phyloP scores from a whole-genome alignment of 2,329 filamentous ascomycete species.

The Cordyceps cateniannulata region DNA sequence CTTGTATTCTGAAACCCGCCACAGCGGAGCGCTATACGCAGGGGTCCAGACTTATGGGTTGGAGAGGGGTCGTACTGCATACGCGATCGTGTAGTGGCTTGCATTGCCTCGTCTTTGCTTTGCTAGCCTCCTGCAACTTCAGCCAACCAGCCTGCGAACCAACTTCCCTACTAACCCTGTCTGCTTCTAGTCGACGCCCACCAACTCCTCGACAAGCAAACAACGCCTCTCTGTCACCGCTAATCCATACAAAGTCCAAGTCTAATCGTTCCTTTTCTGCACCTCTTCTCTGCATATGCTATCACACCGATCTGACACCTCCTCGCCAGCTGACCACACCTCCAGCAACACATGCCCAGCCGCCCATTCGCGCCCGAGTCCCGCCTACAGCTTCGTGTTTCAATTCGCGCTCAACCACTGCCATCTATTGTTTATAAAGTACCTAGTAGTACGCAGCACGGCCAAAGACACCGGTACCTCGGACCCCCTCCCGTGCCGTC shows the following conservation, averaged over 20 bases:
- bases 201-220: neutral
- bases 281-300: neutral
- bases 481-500: constrained; percentile 27
- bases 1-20: constrained; percentile 10
- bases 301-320: neutral
- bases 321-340: neutral
- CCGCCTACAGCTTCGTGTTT: neutral
- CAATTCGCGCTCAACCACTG: neutral
- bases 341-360: neutral
- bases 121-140: neutral
- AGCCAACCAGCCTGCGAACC: neutral
- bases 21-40: constrained; percentile 8
- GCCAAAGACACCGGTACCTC: neutral
- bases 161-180: neutral
- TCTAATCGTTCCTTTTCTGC: neutral
- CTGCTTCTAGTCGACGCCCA: neutral
- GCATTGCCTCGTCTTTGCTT: neutral
- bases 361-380: neutral
- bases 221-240: neutral
- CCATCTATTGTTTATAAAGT: neutral
- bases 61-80: neutral
- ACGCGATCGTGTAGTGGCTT: constrained; percentile 1
- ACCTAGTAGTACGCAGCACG: neutral
- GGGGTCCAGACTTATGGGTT: neutral
- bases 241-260: neutral